These are phyloP conservation scores for Ogataea dorogensis DNA, from an alignment of 805 yeast genomes.

Conservation along the genomic window DNA sequence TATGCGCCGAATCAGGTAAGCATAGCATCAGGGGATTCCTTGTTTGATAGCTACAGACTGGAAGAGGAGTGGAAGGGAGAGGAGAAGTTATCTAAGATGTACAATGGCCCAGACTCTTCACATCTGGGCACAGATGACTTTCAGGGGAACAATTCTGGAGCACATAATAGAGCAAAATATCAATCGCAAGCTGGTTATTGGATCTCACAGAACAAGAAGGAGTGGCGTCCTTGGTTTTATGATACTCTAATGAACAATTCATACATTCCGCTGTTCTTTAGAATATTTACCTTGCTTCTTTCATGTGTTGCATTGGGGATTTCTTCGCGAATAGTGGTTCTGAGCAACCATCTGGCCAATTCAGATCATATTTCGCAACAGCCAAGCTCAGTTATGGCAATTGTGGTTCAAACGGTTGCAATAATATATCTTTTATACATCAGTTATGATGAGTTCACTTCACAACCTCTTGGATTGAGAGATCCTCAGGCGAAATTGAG, in stretches of 20 bases:
- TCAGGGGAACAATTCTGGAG: constrained; percentile 24
- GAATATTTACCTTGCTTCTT: constrained; percentile 58
- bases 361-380: constrained; percentile 56
- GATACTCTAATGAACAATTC: constrained; percentile 70
- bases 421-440: constrained; percentile 75
- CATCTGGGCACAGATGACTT: constrained; percentile 15
- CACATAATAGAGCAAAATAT: constrained; percentile 36
- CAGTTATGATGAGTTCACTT: constrained; percentile 86
- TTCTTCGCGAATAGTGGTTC: constrained; percentile 56
- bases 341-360: constrained; percentile 36
- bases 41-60: constrained; percentile 29
- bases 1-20: constrained; percentile 52
- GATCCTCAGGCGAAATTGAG: constrained; percentile 81
- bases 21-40: constrained; percentile 25
- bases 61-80: constrained; percentile 72
- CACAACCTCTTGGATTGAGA: constrained; percentile 88
- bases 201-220: constrained; percentile 60
- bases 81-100: constrained; percentile 53
- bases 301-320: constrained; percentile 69
- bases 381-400: constrained; percentile 91
- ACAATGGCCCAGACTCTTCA: constrained; percentile 35
- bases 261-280: constrained; percentile 72
- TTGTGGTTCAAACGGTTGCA: constrained; percentile 79
- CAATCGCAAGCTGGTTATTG: constrained; percentile 63
- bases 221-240: constrained; percentile 60